These are phyloP conservation scores for Globisporangium perplexum DNA, from an alignment of 352 stramenopile genomes.

Conservation along the genomic window DNA sequence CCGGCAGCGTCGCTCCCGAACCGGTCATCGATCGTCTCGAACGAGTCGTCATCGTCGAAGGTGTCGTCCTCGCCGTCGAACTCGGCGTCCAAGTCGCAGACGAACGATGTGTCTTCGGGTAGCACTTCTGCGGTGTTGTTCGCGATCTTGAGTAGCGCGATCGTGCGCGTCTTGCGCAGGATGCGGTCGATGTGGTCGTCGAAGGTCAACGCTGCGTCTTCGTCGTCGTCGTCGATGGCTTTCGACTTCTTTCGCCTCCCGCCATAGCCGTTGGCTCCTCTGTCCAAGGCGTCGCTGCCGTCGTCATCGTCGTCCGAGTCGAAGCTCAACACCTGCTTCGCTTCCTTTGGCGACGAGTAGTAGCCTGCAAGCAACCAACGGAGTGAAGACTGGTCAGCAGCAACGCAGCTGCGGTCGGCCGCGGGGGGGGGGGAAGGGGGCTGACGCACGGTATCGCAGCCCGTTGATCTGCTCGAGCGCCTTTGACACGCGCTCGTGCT, in stretches of 20 bases:
- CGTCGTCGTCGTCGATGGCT: constrained; percentile 1
- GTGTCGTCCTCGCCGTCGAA: constrained; percentile 1
- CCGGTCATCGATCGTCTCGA: constrained; percentile 13
- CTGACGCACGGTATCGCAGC: constrained; percentile 47
- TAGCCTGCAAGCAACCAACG: constrained; percentile 30
- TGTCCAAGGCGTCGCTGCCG: constrained; percentile 22
- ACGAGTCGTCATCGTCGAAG: constrained; percentile 25
- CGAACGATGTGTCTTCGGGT: constrained; percentile 34
- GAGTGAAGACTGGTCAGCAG: neutral
- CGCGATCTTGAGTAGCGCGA: constrained; percentile 66
- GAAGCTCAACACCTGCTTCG: constrained; percentile 38
- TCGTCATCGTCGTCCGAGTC: constrained; percentile 21
- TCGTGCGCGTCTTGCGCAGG: constrained; percentile 50
- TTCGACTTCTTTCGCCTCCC: neutral
- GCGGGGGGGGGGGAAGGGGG: too few relatives aligned
- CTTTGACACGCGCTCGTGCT: constrained; percentile 55
- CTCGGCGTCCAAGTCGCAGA: constrained; percentile 24
- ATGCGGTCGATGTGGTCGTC: constrained; percentile 71
- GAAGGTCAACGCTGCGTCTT: constrained; percentile 24
- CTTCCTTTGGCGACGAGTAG: constrained; percentile 25
- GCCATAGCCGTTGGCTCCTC: constrained; percentile 3
- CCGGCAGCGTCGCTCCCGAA: constrained; percentile 1
- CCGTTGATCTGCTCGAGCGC: constrained; percentile 70
- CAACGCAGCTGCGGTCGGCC: neutral
- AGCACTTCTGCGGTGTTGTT: constrained; percentile 67